Evolutionary conservation across 78 protist genomes (phyloP), one percentile per base, ranked within the genome.

Genomic region (Isochrysis galbana): DNA sequence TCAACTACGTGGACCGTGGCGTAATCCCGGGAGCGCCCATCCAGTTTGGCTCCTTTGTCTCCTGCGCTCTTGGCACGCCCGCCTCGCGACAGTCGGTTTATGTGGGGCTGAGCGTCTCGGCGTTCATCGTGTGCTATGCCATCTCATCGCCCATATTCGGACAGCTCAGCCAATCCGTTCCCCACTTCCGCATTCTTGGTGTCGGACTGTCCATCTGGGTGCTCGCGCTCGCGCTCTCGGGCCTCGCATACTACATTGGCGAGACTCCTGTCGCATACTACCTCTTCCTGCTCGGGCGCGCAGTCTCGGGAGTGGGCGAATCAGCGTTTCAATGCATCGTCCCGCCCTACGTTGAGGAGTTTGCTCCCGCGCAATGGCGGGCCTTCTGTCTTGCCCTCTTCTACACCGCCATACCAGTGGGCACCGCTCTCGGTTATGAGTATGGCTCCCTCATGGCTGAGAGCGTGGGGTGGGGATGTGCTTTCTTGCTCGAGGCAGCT

Each of bases 301-400:
- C 84, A 7, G 47, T 77, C 44, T 39, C 47, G 34, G 84, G 84
- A 23, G 84, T 77, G 46, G 84, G 84, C 84, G 84, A 77, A 46
- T 41, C 84, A 17, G 84, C 84, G 17, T 77, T 77, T 46, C 84
- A 77, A 46, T 77, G 84, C 84, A 77, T 77, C 84, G 84, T 77
- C 34, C 84, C 84, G 84, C 84, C 84, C 47, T 77, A 77, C 84
- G n/a, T 77, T 29, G 84, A 77, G 84, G 84, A 77, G 47, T 23
- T 77, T 26, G 84, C 84, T 26, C 84, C 84, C 32, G 47, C 84
- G 84, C 34, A 5, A 14, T 39, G 4, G 47, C 34, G 39, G 84
- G 10, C 46, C n/a, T 46, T 77, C 47, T 77, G 46, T 19, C 84
- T 77, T 46, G 44, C 47, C 22, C 7, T 36, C 84, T 77, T 77